Evolutionary conservation across 805 yeast species (phyloP).

Genomic region (Nakazawaea ishiwadae): DNA sequence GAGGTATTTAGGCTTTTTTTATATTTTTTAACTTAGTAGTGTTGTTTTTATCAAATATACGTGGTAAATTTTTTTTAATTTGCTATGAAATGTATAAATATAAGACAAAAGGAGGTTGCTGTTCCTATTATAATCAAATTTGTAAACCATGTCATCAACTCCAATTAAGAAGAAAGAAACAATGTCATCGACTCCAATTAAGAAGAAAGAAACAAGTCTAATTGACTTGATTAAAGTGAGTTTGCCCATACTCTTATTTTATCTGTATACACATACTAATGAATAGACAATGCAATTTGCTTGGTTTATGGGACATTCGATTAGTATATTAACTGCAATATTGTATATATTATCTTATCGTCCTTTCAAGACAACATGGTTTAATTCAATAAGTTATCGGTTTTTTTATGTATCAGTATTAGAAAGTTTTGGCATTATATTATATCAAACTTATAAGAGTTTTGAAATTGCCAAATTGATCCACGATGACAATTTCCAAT

Average conservation of each 20-base stretch:
- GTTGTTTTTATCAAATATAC: neutral
- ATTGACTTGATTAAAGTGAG: too few relatives aligned
- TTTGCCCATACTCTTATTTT: too few relatives aligned
- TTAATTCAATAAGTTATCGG: constrained; percentile 14
- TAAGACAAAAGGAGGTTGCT: neutral
- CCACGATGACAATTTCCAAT: constrained; percentile 69
- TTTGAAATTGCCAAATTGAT: constrained; percentile 26
- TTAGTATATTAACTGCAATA: constrained; percentile 36
- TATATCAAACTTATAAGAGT: constrained; percentile 51
- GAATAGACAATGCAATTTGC: constrained; percentile 57
- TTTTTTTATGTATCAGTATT: constrained; percentile 45
- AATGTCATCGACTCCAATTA: too few relatives aligned
- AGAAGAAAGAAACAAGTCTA: too few relatives aligned
- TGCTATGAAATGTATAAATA: neutral
- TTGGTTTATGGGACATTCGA: constrained; percentile 68
- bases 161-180: too few relatives aligned
- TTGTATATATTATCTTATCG: constrained; percentile 33
- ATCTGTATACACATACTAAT: neutral
- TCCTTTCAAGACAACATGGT: constrained; percentile 28
- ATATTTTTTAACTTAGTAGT: neutral
- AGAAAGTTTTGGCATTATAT: constrained; percentile 71
- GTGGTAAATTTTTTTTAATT: neutral
- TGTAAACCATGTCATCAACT: neutral
- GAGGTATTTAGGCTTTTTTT: constrained; percentile 26
- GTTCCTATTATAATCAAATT: neutral